Evolutionary conservation across 208 protist species (phyloP), one percentile per base, ranked within the genome.

Genomic region (Trypanosoma melophagium): DNA sequence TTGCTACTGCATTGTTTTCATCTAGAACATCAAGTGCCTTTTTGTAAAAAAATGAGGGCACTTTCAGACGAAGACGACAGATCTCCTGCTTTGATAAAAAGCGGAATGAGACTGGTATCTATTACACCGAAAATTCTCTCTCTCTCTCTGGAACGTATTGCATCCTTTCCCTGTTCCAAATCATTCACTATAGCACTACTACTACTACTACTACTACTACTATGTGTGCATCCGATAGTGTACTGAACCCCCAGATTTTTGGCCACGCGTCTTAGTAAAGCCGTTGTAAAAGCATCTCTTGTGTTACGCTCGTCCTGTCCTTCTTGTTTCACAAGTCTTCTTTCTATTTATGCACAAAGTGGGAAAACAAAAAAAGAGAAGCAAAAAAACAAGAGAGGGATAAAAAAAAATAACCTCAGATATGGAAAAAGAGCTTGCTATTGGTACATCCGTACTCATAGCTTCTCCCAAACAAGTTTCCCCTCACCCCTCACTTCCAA

Each of bases 261-360:
- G 1, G 68, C 56, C 21, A 50, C 68, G 24, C 38, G 68, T 22
- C 28, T 66, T 13, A 73, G 60, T n/a, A 73, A 35, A 10, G 57
- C 45, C 16, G 45, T 41, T 17, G 68, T 73, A 62, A 73, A 73
- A 38, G 40, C 68, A 65, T 73, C 65, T 35, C 65, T 70, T 22
- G 31, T 40, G 10, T 25, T 54, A 40, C 9, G 9, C 16, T 44
- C 21, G 22, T 49, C 0, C 42, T 7, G 12, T 3, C 54, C 56
- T 25, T 55, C 28, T 12, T 63, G 21, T 28, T 22, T 24, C 13
- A 57, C n/a, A 8, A 19, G 14, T 49, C 4, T 42, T 41, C 28
- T 59, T 17, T 59, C 8, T 13, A 19, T 59, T 59, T 14, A 24
- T 59, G 24, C 21, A 40, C 7, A 9, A 38, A 3, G 16, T 35